Percentiles rank a stretch among this genome's conserved stretches.
Conservation (phyloP, 2,329 filamentous ascomycete genomes). For the Sclerotinia nivalis region DNA sequence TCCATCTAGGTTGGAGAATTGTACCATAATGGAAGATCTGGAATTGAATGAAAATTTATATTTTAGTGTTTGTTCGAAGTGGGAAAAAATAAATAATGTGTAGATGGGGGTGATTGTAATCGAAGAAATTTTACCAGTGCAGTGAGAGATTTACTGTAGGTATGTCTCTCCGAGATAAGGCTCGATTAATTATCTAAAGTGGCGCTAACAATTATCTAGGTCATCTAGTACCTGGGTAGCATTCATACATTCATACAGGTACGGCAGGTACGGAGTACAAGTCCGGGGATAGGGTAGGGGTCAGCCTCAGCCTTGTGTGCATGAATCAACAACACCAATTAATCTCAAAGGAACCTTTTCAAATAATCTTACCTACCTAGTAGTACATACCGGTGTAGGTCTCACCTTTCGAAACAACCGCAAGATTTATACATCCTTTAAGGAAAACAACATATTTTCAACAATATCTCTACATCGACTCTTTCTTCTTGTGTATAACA, state of each 20-base stretch:
- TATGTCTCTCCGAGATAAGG: not conserved
- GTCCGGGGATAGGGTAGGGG: too few species aligned
- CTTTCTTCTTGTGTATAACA: not conserved
- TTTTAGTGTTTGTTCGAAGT: not conserved
- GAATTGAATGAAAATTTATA: not conserved
- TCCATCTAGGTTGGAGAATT: conserved; percentile 31
- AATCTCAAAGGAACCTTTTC: too few species aligned
- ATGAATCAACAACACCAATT: too few species aligned
- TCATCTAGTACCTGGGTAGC: not conserved
- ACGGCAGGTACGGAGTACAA: not conserved
- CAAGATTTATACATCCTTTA: not conserved
- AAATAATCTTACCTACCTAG: not conserved
- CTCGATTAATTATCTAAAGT: not conserved
- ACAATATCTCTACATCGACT: not conserved
- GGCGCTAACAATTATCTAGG: not conserved
- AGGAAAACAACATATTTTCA: not conserved
- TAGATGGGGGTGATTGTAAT: not conserved
- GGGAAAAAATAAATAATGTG: not conserved
- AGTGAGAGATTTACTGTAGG: not conserved
- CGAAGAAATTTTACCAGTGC: conserved; percentile 13
- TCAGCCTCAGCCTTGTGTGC: too few species aligned
- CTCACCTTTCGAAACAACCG: not conserved
- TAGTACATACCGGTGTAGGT: not conserved
- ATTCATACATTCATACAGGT: not conserved
- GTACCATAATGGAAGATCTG: conserved; percentile 29